Conservation (phyloP, 2,329 filamentous ascomycete species). For the Chrysoporthe puriensis region DNA sequence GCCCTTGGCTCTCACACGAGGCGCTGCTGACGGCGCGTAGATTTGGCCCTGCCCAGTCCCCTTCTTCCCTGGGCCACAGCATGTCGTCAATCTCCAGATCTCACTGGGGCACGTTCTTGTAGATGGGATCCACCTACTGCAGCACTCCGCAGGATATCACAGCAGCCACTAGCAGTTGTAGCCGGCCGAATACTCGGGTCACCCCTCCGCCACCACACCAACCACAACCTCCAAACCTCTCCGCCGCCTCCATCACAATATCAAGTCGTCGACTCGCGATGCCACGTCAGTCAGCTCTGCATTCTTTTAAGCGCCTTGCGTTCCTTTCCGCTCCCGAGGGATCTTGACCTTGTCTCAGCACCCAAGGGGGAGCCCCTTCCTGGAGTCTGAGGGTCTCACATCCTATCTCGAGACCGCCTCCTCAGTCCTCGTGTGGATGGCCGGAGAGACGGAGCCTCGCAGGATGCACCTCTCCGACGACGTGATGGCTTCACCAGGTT, state of each 20-base stretch:
- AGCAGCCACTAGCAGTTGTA: too few species aligned
- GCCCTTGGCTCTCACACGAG: slow-evolving; percentile 36
- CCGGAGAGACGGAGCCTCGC: background rate
- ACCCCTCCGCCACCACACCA: background rate
- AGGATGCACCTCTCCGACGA: too few species aligned
- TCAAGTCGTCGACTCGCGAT: background rate
- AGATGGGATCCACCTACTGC: background rate
- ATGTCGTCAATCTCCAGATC: background rate
- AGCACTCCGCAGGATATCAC: too few species aligned
- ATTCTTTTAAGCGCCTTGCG: slow-evolving; percentile 2
- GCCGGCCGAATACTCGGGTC: background rate
- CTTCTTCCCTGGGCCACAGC: background rate
- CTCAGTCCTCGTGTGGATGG: background rate
- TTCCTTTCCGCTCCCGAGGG: background rate
- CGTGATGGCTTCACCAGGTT: too few species aligned
- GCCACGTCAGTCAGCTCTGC: background rate
- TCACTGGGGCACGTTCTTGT: background rate
- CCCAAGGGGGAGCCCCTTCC: background rate
- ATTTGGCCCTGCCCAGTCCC: slow-evolving; percentile 10
- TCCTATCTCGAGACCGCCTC: background rate
- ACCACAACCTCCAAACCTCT: background rate
- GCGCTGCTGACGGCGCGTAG: slow-evolving; percentile 49
- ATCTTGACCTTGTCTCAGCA: background rate
- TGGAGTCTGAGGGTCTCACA: background rate
- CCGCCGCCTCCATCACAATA: background rate